These are phyloP conservation scores for Rhinocladiella mackenziei DNA, from an alignment of 2,329 filamentous ascomycete species.

Conservation along the genomic window DNA sequence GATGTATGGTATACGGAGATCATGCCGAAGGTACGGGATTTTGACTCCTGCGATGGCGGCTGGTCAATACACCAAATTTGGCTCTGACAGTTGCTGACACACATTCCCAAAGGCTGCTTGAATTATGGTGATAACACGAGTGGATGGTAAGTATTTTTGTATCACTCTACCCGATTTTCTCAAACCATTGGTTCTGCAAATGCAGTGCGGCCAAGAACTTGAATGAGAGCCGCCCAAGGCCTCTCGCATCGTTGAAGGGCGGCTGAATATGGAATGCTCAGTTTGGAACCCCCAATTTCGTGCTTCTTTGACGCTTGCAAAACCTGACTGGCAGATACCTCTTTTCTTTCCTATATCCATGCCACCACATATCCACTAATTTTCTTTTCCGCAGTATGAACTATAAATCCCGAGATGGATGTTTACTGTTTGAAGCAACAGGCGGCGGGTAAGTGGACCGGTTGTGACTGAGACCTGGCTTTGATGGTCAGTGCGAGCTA, in stretches of 20 bases:
- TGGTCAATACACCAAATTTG: too few species aligned
- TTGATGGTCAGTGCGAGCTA: neutral
- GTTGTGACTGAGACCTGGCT: too few species aligned
- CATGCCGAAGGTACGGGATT: constrained; percentile 15
- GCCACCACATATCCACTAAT: too few species aligned
- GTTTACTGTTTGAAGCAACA: constrained; percentile 19
- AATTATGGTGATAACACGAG: constrained; percentile 21
- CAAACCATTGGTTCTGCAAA: neutral
- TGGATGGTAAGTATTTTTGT: constrained; percentile 17
- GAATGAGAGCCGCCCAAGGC: too few species aligned
- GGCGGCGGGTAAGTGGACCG: constrained; percentile 16
- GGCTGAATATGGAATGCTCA: too few species aligned
- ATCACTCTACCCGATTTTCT: neutral
- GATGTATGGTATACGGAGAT: constrained; percentile 23
- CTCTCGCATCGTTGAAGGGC: too few species aligned
- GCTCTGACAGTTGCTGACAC: too few species aligned
- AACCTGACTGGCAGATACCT: too few species aligned
- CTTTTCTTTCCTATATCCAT: too few species aligned
- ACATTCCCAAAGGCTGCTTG: constrained; percentile 14
- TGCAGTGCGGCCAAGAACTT: too few species aligned
- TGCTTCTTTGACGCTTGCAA: too few species aligned
- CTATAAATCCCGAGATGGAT: constrained; percentile 23
- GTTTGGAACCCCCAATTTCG: too few species aligned
- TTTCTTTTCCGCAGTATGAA: constrained; percentile 10
- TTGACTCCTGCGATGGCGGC: constrained; percentile 1